Evolutionary conservation across 139 green algal species (phyloP), one percentile per base, ranked within the genome.

Genomic region (Spirogloea muscicola): DNA sequence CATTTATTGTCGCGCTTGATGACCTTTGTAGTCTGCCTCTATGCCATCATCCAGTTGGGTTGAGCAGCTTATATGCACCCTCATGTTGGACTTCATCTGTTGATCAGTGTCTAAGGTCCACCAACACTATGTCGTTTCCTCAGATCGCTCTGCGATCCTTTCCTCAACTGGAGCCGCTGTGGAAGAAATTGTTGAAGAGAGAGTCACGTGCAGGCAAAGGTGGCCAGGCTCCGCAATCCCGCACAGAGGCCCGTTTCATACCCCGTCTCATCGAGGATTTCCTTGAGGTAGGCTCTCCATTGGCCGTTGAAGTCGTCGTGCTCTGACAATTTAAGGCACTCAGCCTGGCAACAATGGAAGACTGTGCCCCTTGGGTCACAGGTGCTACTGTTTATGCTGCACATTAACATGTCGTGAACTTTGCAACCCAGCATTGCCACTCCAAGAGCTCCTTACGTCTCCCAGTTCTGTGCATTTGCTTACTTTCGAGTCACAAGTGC

Each of bases 111-210:
- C 46, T n/a, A 55, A 55, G 21, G 46, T 55, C n/a, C n/a, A 21
- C n/a, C n/a, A 21, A 21, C 46, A 55, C 46, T n/a, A 65, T 65
- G 13, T 65, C 13, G 13, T 18, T 13, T 69, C 25, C 44, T 68
- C 72, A 80, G 72, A 33, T 3, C 18, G 65, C 79, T 86, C 86
- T 97, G 76, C 86, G 52, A 64, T 63, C 2, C 80, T 91, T 65
- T 85, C 86, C 36, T 58, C 51, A 86, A 52, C 86, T 98, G 38
- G 85, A 82, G 36, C 92, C 93, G 84, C 82, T 90, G 73, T 98
- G 94, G 94, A 84, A 82, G 51, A 74, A 85, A n/a, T 72, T 94
- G 57, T 59, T 85, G 6, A 92, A 93, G 70, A 92, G 93, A 39
- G 90, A 96, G 62, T 85, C 82, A 38, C 94, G 92, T 81, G 81